phyloP scores from a whole-genome alignment of 1,284 basidiomycete species.

The Xerocomus minutiporus region DNA sequence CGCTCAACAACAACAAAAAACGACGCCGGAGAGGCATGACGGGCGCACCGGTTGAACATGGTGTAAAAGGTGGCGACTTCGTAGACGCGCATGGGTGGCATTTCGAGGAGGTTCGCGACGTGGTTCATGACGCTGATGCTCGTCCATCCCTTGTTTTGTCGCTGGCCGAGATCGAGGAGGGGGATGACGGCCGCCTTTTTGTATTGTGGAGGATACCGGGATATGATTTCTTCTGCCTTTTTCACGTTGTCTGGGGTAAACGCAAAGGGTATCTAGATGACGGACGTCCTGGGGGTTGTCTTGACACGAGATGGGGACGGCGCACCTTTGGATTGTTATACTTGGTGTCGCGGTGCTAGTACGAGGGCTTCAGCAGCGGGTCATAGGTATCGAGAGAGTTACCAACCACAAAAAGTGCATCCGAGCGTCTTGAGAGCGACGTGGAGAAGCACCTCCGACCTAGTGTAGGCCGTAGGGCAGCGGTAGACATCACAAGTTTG shows the following conservation, averaged over 20 bases:
- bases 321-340: constrained; percentile 86
- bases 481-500: constrained; percentile 10
- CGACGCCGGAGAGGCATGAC: not conserved
- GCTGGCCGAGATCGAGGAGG: constrained; percentile 91
- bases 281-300: too few species aligned
- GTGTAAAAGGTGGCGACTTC: constrained; percentile 99
- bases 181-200: constrained; percentile 98
- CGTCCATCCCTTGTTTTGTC: constrained; percentile 99
- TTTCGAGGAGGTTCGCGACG: constrained; percentile 86
- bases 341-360: constrained; percentile 86
- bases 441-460: constrained; percentile 36
- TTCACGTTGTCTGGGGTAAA: constrained; percentile 82
- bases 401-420: constrained; percentile 54
- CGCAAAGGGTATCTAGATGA: constrained; percentile 78
- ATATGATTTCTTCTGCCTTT: constrained; percentile 84
- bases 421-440: constrained; percentile 40
- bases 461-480: constrained; percentile 18
- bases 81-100: constrained; percentile 98
- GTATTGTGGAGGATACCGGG: constrained; percentile 94
- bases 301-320: constrained; percentile 1
- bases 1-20: not conserved
- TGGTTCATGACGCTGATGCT: constrained; percentile 99
- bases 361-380: constrained; percentile 10
- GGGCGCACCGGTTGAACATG: constrained; percentile 88
- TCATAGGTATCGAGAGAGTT: constrained; percentile 1